These are phyloP conservation scores for Sclerotinia minor DNA, from an alignment of 2,329 filamentous ascomycete genomes.

Conservation along the genomic window DNA sequence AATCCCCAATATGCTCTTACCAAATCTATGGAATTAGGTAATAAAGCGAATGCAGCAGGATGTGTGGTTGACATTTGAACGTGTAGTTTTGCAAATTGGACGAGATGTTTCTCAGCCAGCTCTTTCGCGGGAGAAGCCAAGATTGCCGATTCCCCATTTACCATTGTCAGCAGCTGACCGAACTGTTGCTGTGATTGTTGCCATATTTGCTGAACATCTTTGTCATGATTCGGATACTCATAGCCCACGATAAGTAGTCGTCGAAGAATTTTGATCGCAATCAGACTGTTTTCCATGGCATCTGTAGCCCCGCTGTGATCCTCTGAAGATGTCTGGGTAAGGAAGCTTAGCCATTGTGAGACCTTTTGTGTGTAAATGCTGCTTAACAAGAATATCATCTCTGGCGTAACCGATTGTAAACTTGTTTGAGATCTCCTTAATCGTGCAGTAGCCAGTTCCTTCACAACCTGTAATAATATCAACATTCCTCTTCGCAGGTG, in stretches of 20 bases:
- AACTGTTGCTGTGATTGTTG: conserved; percentile 73
- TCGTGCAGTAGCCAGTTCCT: conserved; percentile 82
- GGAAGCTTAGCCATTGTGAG: conserved; percentile 63
- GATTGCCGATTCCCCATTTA: conserved; percentile 56
- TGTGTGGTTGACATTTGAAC: conserved; percentile 79
- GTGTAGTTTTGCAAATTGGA: conserved; percentile 91
- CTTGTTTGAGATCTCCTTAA: conserved; percentile 72
- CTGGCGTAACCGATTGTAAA: conserved; percentile 75
- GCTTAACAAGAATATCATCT: conserved; percentile 77
- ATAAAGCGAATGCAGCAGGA: conserved; percentile 76
- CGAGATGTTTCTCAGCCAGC: conserved; percentile 77
- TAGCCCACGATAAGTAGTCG: conserved; percentile 79
- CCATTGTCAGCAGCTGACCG: conserved; percentile 68
- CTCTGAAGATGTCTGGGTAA: conserved; percentile 55
- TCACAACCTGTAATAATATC: conserved; percentile 81
- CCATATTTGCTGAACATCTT: conserved; percentile 79
- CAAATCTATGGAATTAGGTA: conserved; percentile 77
- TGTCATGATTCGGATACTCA: conserved; percentile 77
- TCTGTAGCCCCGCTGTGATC: conserved; percentile 60
- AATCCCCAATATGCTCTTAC: conserved; percentile 84
- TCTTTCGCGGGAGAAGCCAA: conserved; percentile 55
- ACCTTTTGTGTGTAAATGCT: conserved; percentile 77
- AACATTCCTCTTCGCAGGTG: conserved; percentile 72
- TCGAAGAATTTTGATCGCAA: conserved; percentile 76
- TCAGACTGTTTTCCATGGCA: conserved; percentile 73